Evolutionary conservation across 2,329 filamentous ascomycete genomes (phyloP).

Genomic region (Purpureocillium takamizusanense): DNA sequence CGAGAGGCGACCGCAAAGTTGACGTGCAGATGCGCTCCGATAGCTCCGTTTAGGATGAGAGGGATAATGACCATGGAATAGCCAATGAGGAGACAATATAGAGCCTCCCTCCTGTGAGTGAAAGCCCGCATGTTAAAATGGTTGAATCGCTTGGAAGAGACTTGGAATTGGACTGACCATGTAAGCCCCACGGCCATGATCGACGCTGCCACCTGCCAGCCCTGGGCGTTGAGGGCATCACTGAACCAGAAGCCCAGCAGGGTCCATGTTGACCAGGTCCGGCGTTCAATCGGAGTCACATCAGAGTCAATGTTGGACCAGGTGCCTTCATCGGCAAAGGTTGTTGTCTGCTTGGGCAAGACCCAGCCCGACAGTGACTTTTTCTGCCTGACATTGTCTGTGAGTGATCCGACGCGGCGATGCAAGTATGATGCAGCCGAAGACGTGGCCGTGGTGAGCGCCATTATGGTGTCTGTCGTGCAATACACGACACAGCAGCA

Average conservation of each 20-base stretch:
- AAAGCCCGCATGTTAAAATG: background rate
- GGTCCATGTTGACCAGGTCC: conserved; percentile 13
- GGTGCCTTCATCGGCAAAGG: conserved; percentile 1
- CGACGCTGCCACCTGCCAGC: conserved; percentile 11
- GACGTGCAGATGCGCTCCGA: conserved; percentile 21
- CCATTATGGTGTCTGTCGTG: too few relatives aligned
- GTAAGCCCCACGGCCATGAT: conserved; percentile 15
- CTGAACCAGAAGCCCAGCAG: conserved; percentile 15
- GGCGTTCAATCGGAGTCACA: conserved; percentile 5
- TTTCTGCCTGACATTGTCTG: background rate
- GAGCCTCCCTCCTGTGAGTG: conserved; percentile 30
- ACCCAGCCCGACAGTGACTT: background rate
- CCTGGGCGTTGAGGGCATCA: conserved; percentile 13
- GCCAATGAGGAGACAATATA: conserved; percentile 15
- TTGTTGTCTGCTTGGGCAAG: background rate
- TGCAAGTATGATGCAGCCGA: too few relatives aligned
- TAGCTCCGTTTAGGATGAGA: conserved; percentile 27
- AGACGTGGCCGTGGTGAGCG: too few relatives aligned
- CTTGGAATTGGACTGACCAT: conserved; percentile 5
- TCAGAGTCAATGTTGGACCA: conserved; percentile 4
- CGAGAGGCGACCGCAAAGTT: conserved; percentile 26
- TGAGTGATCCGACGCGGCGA: too few relatives aligned
- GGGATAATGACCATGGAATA: conserved; percentile 32
- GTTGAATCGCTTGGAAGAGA: background rate
- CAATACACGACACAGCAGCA: too few relatives aligned